Base-by-base conservation (phyloP, 73 alveolate genomes). In the Paramecium pentaurelia region DNA sequence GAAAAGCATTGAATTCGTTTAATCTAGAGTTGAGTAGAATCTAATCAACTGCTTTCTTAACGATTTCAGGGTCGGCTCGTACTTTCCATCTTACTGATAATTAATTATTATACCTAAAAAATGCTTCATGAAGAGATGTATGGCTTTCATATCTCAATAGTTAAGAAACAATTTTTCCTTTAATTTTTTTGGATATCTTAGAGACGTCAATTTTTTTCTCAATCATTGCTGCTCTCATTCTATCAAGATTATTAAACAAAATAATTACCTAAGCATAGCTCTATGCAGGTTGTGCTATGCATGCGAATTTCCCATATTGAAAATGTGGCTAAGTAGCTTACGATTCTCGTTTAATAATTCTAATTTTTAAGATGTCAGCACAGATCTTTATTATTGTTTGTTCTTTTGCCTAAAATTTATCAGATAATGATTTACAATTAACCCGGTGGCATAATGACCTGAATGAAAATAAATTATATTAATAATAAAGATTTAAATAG, bases 31-130 rank as follows among this genome's bases (percentile, higher is more conserved):
- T 32, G n/a, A 80, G 73, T 11, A 80, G 44, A 45, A 80, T 32
- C 10, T 80, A 25, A 22, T 80, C 91, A 80, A 80, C 91, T 5
- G 91, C 91, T 36, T 80, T 44, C 58, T 80, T 80, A 45, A 80
- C 75, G 47, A 80, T 47, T 25, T 34, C 47, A 45, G 71, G 71
- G 45, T 80, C 91, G 10, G 91, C 71, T 12, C 91, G 18, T 3
- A 80, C 45, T 49, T 80, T 80, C 91, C 91, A 80, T 80, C 91
- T 80, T 27, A 75, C 34, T 20, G 34, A 45, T 80, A 42, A 47
- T 49, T 32, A 14, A 37, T 40, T 14, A 44, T 22, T 18, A 18
- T 80, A 80, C 91, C 91, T 80, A 14, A 80, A 47, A 49, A 80
- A 80, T 20, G 91, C 91, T 32, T 80, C 91, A 8, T 47, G 71